Evolutionary conservation across 106 monocot genomes (phyloP).

Genomic region (Dendrobium officinale): DNA sequence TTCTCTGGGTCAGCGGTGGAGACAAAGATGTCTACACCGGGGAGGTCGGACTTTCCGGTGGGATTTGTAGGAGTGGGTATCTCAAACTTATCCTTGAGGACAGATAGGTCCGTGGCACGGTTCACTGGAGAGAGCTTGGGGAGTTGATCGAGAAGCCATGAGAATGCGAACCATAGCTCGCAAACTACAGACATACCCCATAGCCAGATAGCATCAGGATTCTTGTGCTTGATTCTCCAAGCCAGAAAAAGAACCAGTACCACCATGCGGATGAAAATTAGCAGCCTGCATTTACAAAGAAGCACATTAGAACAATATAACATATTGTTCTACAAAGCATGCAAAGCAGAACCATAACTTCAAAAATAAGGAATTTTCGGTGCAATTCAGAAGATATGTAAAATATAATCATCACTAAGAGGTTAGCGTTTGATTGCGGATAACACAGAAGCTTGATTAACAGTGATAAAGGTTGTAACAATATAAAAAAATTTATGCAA

Average conservation of each 20-base stretch:
- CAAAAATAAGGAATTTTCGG: no score
- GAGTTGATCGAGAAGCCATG: constrained; percentile 74
- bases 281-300: constrained; percentile 24
- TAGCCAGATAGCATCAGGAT: constrained; percentile 58
- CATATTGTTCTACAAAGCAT: no score
- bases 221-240: constrained; percentile 53
- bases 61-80: constrained; percentile 21
- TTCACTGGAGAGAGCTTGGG: constrained; percentile 66
- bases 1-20: constrained; percentile 61
- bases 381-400: neutral
- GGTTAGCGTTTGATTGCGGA: no score
- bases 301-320: neutral
- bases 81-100: constrained; percentile 51
- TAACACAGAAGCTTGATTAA: no score
- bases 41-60: constrained; percentile 46
- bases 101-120: constrained; percentile 41
- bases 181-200: constrained; percentile 73
- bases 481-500: no score
- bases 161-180: constrained; percentile 74
- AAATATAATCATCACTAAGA: neutral
- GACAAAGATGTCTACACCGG: constrained; percentile 63
- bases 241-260: constrained; percentile 35
- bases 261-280: constrained; percentile 39
- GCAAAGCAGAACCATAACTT: no score
- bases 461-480: no score